phyloP scores from a whole-genome alignment of 345 rosid species.

The Psidium friedrichsthalianum region DNA sequence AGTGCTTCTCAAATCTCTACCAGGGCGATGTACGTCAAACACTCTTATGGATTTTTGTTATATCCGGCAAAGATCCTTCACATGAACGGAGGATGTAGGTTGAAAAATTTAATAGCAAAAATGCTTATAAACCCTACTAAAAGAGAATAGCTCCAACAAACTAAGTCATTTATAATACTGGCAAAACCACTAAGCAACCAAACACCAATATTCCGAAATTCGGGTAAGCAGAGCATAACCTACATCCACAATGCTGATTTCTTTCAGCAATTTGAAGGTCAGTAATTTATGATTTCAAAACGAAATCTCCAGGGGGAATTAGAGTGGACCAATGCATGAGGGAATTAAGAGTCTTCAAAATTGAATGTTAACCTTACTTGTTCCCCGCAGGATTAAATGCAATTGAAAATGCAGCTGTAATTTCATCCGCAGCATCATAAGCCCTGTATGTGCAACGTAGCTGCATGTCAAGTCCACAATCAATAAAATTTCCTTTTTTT shows the following conservation, averaged over 20 bases:
- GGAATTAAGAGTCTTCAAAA: neutral
- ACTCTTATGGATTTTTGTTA: conserved; percentile 77
- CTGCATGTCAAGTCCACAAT: conserved; percentile 24
- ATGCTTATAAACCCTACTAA: neutral
- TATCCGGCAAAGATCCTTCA: conserved; percentile 87
- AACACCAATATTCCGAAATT: neutral
- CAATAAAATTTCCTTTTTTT: neutral
- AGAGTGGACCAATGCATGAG: neutral
- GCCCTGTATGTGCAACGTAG: conserved; percentile 95
- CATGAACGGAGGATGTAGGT: conserved; percentile 1
- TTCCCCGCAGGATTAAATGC: conserved; percentile 82
- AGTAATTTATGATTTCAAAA: neutral
- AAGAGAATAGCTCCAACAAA: neutral
- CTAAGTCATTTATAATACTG: neutral
- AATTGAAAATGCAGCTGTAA: conserved; percentile 82
- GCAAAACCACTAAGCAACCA: neutral
- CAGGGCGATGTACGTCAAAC: conserved; percentile 92
- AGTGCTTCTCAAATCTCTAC: conserved; percentile 69
- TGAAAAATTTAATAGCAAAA: neutral
- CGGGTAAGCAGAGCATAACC: neutral
- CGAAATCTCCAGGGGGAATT: neutral
- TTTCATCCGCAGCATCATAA: conserved; percentile 93
- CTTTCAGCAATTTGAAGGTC: neutral
- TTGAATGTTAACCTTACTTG: conserved; percentile 42
- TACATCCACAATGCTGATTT: neutral